Base-by-base conservation (phyloP, 1,139 yeast genomes). In the Petasospora rhodanensis region DNA sequence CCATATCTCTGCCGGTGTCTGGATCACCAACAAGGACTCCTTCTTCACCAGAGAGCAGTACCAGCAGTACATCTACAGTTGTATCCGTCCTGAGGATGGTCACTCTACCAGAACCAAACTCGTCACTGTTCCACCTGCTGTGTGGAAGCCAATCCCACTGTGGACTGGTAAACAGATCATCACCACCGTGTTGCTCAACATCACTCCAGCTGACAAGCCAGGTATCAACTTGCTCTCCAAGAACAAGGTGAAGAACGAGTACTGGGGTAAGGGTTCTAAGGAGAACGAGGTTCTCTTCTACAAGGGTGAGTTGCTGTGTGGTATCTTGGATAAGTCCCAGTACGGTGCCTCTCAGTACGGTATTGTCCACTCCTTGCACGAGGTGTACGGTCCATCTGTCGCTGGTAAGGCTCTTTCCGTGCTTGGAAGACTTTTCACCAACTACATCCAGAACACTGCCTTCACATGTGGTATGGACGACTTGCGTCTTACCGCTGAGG, bases 381-480 rank as follows among this genome's bases (percentile, higher is more conserved):
- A 93, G 64, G 83, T 91, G 15, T 93, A 91, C 58, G 98, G 98
- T 11, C 79, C 96, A 18, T 76, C 73, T 32, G 76, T 81, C 52
- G 96, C 98, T 18, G 96, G 97, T 40, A 79, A 84, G 55, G 74
- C 93, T 8, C 68, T 93, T 36, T 82, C 95, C 38, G 94, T 91
- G 20, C 70, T 93, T 42, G 98, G 98, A 45, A 76, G 98, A 55
- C 68, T 93, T 38, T 91, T 93, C 64, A 93, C 99, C 26, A 86
- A 86, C 58, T 93, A 87, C 59, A 87, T 82, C 52, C 91, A 83
- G 75, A 73, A 78, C 67, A 82, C 86, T 37, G 98, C 96, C 3
- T 84, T 93, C 56, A 91, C 98, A 8, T 93, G 99, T 78, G 98
- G 99, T 73, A 93, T 93, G 98, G 99, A 93, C 58, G 99, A 93